phyloP scores from a whole-genome alignment of 2,329 filamentous ascomycete species.

The Exophiala lecanii-corni region DNA sequence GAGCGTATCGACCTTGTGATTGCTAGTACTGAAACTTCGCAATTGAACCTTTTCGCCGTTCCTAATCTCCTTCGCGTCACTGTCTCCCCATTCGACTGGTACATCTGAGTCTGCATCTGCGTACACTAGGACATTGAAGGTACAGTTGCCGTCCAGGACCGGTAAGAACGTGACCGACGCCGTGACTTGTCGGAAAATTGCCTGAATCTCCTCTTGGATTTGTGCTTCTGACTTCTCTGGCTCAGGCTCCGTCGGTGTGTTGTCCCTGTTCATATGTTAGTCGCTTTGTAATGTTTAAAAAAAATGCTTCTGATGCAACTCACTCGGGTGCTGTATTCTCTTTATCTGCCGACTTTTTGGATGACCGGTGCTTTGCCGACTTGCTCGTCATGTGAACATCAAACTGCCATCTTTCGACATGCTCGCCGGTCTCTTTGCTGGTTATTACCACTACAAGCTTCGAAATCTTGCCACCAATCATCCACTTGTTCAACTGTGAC shows the following conservation, averaged over 20 bases:
- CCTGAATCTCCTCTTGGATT: conserved; percentile 92
- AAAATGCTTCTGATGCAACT: too few species aligned
- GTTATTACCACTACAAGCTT: conserved; percentile 96
- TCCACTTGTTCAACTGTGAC: conserved; percentile 96
- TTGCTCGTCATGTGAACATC: conserved; percentile 67
- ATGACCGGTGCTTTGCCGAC: conserved; percentile 44
- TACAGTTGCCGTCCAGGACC: conserved; percentile 89
- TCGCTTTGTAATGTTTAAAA: too few species aligned
- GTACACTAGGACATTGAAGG: conserved; percentile 97
- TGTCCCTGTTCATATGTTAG: conserved; percentile 31
- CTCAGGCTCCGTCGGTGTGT: conserved; percentile 24
- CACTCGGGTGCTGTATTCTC: conserved; percentile 63
- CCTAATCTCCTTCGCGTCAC: conserved; percentile 92
- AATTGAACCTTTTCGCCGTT: conserved; percentile 94
- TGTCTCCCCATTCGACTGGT: conserved; percentile 97
- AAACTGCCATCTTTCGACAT: conserved; percentile 97
- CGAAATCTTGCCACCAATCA: conserved; percentile 93
- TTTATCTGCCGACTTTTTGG: conserved; percentile 54
- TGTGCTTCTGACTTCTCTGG: conserved; percentile 83
- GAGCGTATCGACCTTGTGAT: conserved; percentile 87
- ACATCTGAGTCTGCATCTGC: conserved; percentile 95
- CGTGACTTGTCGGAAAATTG: conserved; percentile 96
- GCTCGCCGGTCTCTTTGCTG: conserved; percentile 92
- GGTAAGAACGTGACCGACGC: conserved; percentile 95
- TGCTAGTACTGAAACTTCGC: conserved; percentile 91